phyloP scores from a whole-genome alignment of 2,329 filamentous ascomycete genomes.

The Tolypocladium inflatum region DNA sequence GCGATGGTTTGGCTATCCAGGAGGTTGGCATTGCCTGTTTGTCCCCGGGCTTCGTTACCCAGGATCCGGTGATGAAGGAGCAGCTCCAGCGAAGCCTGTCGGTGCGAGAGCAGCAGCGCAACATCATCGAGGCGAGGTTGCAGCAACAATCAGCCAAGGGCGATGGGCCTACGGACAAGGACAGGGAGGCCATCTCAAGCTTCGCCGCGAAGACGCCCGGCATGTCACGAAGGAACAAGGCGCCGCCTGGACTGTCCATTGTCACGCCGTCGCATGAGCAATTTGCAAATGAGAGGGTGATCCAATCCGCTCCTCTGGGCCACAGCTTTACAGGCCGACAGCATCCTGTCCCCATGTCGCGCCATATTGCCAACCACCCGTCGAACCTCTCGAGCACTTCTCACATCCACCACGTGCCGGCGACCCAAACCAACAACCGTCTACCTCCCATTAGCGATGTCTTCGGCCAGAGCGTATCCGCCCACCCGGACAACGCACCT shows the following conservation, averaged over 20 bases:
- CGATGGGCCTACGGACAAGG: constrained; percentile 52
- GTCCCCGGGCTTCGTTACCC: constrained; percentile 90
- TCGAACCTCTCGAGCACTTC: constrained; percentile 76
- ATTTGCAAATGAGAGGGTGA: constrained; percentile 88
- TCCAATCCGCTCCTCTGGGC: constrained; percentile 90
- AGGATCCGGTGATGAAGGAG: constrained; percentile 93
- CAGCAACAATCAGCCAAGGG: constrained; percentile 81
- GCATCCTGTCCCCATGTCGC: constrained; percentile 64
- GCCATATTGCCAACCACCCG: constrained; percentile 72
- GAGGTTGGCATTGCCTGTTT: constrained; percentile 91
- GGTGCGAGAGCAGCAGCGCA: constrained; percentile 85
- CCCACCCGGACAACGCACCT: constrained; percentile 46
- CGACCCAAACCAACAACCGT: constrained; percentile 81
- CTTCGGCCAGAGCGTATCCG: constrained; percentile 69
- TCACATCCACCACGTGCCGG: constrained; percentile 84
- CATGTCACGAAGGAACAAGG: constrained; percentile 65
- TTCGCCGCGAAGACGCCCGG: constrained; percentile 62
- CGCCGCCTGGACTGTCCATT: constrained; percentile 84
- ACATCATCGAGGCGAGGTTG: constrained; percentile 85
- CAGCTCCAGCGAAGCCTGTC: constrained; percentile 90
- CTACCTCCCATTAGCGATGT: constrained; percentile 92
- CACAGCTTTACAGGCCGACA: constrained; percentile 92
- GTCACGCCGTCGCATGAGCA: constrained; percentile 88
- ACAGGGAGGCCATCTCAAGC: constrained; percentile 34
- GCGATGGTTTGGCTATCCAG: constrained; percentile 74